These are phyloP conservation scores for Gastrolobium villosum DNA, from an alignment of 306 rosid species.

Conservation along the genomic window DNA sequence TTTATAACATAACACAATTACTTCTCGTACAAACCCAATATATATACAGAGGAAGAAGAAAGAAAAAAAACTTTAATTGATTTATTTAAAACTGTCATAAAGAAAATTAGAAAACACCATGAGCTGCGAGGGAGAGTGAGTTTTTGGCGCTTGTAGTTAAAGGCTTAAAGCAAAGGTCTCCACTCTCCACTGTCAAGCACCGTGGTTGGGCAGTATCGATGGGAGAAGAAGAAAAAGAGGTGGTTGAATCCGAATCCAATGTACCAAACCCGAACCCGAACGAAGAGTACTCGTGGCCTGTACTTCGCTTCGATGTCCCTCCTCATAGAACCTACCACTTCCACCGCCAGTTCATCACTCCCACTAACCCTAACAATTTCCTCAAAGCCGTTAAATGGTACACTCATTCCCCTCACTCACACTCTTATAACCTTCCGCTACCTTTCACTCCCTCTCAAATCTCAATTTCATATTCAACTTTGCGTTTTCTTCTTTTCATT, in stretches of 20 bases:
- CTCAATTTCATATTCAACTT: neutral
- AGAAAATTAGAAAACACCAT: neutral
- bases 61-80: neutral
- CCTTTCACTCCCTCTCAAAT: neutral
- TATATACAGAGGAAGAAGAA: too few relatives aligned
- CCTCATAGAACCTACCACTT: conserved; percentile 82
- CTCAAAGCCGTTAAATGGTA: conserved; percentile 91
- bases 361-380: conserved; percentile 85
- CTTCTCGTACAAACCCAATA: too few relatives aligned
- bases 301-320: conserved; percentile 66
- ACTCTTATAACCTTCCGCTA: neutral
- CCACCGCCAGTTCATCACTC: conserved; percentile 72
- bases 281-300: conserved; percentile 62
- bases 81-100: too few relatives aligned
- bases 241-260: conserved; percentile 27
- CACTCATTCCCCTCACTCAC: neutral
- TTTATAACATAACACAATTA: too few relatives aligned
- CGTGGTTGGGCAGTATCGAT: conserved; percentile 37
- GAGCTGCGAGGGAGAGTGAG: neutral
- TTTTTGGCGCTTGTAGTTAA: conserved; percentile 29
- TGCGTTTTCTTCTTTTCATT: neutral
- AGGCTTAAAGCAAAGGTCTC: neutral
- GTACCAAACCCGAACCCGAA: conserved; percentile 28
- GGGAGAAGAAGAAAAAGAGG: conserved; percentile 66
- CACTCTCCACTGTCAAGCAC: conserved; percentile 8